phyloP scores from a whole-genome alignment of 2,329 filamentous ascomycete genomes.

The Volutella citrinella region DNA sequence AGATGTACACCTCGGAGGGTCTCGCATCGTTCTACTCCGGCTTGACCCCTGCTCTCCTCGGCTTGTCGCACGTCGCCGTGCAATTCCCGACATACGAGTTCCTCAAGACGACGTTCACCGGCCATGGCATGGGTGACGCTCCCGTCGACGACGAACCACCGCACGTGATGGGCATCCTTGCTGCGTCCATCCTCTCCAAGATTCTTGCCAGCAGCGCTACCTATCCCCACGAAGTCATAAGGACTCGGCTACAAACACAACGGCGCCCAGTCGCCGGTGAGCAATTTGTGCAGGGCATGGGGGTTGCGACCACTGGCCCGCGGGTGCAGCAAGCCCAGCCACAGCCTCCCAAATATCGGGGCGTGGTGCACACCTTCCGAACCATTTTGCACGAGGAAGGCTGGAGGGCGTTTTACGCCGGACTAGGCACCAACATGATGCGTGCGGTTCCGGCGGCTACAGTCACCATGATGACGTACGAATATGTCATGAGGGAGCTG shows the following conservation, averaged over 20 bases:
- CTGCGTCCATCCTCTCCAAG: conserved; percentile 90
- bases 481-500: conserved; percentile 63
- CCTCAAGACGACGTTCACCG: conserved; percentile 87
- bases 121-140: conserved; percentile 77
- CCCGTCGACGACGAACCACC: conserved; percentile 39
- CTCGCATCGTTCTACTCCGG: conserved; percentile 92
- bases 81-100: conserved; percentile 97
- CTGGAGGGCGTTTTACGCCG: conserved; percentile 94
- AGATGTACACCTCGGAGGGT: conserved; percentile 93
- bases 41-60: conserved; percentile 85
- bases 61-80: conserved; percentile 91
- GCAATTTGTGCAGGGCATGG: conserved; percentile 49
- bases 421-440: conserved; percentile 97
- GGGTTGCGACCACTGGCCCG: conserved; percentile 34
- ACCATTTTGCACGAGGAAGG: conserved; percentile 89
- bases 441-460: conserved; percentile 91
- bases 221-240: conserved; percentile 94
- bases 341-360: conserved; percentile 61
- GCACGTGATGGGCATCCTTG: conserved; percentile 80
- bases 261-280: conserved; percentile 63
- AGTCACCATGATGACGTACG: conserved; percentile 96
- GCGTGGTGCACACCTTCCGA: conserved; percentile 76
- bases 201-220: conserved; percentile 91
- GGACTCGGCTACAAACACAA: conserved; percentile 91
- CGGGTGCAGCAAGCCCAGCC: conserved; percentile 25